A percentile compares a stretch with the other conserved stretches of the same genome.
phyloP scores from a whole-genome alignment of 2,329 filamentous ascomycete species.

The Penicillium concentricum region DNA sequence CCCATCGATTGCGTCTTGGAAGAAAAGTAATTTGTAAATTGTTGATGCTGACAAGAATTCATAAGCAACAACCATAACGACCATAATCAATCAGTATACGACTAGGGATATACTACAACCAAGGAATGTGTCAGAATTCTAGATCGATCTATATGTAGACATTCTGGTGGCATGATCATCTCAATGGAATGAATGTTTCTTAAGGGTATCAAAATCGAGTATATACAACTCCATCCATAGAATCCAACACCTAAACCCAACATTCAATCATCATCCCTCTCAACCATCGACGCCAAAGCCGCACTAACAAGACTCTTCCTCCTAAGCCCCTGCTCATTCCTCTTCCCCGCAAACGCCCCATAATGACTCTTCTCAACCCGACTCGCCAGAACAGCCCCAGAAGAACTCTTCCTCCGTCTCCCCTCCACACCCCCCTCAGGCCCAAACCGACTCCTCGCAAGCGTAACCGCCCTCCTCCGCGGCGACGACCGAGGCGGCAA shows the following conservation, averaged over 20 bases:
- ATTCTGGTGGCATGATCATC: not conserved
- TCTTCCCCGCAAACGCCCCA: slow-evolving; percentile 24
- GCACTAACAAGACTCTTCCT: slow-evolving; percentile 41
- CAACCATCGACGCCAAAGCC: slow-evolving; percentile 37
- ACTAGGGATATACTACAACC: not conserved
- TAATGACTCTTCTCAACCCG: slow-evolving; percentile 38
- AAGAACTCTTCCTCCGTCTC: slow-evolving; percentile 31
- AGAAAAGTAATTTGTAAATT: not conserved
- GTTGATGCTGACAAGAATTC: not conserved
- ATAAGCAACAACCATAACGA: not conserved
- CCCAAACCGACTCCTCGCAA: slow-evolving; percentile 31
- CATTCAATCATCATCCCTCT: slow-evolving; percentile 12
- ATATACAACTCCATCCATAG: not conserved
- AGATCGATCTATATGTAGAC: not conserved
- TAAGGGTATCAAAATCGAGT: not conserved
- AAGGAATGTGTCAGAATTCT: not conserved
- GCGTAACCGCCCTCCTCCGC: slow-evolving; percentile 29
- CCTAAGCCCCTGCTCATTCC: slow-evolving; percentile 37
- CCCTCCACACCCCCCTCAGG: slow-evolving; percentile 13
- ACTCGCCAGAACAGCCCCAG: slow-evolving; percentile 23
- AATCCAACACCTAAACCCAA: not conserved
- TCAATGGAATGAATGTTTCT: no score
- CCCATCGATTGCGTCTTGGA: not conserved
- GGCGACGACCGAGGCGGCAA: slow-evolving; percentile 36
- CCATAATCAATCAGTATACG: not conserved